A percentile compares a stretch with the other conserved stretches of the same genome.
Conservation (phyloP, 83 land plant genomes). For the Isoetes engelmannii region DNA sequence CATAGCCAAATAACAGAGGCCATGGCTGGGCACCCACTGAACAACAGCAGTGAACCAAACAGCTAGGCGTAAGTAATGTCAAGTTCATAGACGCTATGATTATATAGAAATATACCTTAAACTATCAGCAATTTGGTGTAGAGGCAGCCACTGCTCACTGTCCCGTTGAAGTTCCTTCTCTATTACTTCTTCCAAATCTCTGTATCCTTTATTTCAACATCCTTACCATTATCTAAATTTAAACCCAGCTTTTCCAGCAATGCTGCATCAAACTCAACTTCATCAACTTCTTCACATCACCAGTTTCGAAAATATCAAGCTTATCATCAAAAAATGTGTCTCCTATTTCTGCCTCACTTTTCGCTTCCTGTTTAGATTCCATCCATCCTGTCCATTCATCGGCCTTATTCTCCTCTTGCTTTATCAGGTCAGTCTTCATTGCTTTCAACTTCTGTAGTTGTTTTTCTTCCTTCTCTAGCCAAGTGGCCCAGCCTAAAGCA, state of each 20-base stretch:
- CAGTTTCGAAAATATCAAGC: not conserved
- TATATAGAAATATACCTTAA: not conserved
- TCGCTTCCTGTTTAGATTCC: constrained; percentile 16
- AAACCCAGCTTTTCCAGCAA: constrained; percentile 78
- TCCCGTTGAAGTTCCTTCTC: constrained; percentile 63
- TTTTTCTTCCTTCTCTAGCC: constrained; percentile 87
- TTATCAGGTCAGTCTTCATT: constrained; percentile 33
- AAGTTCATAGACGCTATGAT: too few relatives aligned
- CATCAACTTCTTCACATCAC: not conserved
- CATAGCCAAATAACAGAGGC: too few relatives aligned
- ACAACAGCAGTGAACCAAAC: too few relatives aligned
- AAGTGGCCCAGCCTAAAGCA: constrained; percentile 81
- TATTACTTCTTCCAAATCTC: constrained; percentile 72
- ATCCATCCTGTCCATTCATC: constrained; percentile 82
- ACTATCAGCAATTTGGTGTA: constrained; percentile 28
- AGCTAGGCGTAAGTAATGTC: too few relatives aligned
- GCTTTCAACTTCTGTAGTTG: constrained; percentile 27
- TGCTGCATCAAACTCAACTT: constrained; percentile 57
- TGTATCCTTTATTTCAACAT: constrained; percentile 60
- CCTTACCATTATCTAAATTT: constrained; percentile 46
- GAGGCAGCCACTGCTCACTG: constrained; percentile 82
- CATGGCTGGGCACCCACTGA: too few relatives aligned
- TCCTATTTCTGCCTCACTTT: not conserved
- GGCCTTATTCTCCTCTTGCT: constrained; percentile 38
- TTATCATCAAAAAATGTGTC: not conserved